Percentiles rank a stretch among this genome's conserved stretches.
Evolutionary conservation across 257 asterid genomes (phyloP).

Genomic region (Plantago elongata): DNA sequence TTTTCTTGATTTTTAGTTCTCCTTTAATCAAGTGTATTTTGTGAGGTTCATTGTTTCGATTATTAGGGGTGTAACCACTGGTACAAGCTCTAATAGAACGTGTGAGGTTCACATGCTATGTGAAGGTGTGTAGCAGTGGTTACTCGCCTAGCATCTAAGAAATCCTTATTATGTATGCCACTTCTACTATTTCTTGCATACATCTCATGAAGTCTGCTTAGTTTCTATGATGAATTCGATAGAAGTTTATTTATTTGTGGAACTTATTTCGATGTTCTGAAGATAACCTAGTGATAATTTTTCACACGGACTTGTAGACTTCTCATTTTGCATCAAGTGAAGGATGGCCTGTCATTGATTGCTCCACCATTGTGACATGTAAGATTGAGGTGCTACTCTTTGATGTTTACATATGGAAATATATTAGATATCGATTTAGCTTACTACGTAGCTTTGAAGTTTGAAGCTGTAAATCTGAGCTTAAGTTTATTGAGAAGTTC

Average conservation of each 20-base stretch:
- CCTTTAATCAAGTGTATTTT: neutral
- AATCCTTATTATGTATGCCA: neutral
- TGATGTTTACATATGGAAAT: conserved; percentile 9
- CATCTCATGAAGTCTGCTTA: neutral
- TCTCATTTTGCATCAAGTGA: conserved; percentile 61
- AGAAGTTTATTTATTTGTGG: no score
- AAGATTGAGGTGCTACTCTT: conserved; percentile 22
- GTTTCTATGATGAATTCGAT: no score
- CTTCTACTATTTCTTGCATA: neutral
- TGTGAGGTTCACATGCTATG: no score
- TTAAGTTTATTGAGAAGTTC: neutral
- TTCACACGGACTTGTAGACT: conserved; percentile 41
- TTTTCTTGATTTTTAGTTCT: conserved; percentile 4
- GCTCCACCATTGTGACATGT: conserved; percentile 57
- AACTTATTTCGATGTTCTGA: neutral
- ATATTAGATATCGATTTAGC: neutral
- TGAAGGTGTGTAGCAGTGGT: no score
- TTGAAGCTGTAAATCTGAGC: conserved; percentile 2
- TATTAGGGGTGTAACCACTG: no score
- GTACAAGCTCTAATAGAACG: no score
- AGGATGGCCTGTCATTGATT: conserved; percentile 71
- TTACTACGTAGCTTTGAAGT: conserved; percentile 2
- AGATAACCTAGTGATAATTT: neutral
- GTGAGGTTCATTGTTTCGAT: no score
- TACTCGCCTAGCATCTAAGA: no score